A percentile compares a stretch with the other conserved stretches of the same genome.
phyloP scores from a whole-genome alignment of 148 eudicot species.

The Hydrangea macrophylla region DNA sequence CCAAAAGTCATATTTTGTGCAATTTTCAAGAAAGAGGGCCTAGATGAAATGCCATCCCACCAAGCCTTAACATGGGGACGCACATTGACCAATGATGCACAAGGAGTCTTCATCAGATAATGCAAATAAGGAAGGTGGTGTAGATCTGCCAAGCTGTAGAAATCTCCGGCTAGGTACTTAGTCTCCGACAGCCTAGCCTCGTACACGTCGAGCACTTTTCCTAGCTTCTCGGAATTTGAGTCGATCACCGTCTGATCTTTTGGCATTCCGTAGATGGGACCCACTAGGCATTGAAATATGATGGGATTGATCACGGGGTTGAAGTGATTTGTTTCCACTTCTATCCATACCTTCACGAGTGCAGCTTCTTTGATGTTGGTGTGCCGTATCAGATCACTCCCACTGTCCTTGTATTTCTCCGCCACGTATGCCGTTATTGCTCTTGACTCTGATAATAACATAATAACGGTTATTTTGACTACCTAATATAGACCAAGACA shows the following conservation, averaged over 20 bases:
- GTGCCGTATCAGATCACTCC: no score
- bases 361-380: no score
- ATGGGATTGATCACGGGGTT: no score
- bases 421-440: no score
- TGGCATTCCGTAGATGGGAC: background rate
- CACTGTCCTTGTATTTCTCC: no score
- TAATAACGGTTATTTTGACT: no score
- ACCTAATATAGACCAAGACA: no score
- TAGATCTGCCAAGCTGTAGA: conserved; percentile 23
- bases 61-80: conserved; percentile 25
- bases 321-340: no score
- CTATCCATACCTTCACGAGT: no score
- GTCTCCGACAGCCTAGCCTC: conserved; percentile 25
- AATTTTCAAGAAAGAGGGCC: conserved; percentile 31
- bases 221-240: conserved; percentile 13
- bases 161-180: conserved; percentile 28
- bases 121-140: conserved; percentile 29
- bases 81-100: conserved; percentile 18
- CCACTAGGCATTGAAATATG: conserved; percentile 9
- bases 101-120: conserved; percentile 11
- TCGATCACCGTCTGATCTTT: background rate
- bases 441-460: no score
- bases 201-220: conserved; percentile 29
- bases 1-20: no score
- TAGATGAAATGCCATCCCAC: conserved; percentile 23